Evolutionary conservation across 768 basidiomycete species (phyloP), one percentile per base, ranked within the genome.

Genomic region (Boletus bicolor): DNA sequence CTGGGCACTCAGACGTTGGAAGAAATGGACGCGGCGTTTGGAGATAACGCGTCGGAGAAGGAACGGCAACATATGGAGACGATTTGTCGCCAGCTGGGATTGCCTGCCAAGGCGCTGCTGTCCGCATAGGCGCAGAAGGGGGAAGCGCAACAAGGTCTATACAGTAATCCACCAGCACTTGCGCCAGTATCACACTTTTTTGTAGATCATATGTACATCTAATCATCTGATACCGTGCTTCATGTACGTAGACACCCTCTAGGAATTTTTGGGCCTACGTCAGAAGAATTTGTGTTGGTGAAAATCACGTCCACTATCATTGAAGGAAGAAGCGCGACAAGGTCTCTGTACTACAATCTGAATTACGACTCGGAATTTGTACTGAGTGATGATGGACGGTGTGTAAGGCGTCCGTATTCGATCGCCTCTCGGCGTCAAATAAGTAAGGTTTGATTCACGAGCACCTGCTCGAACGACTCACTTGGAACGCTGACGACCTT

Each of bases 11-110:
- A 73, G 71, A 71, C 71, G 1, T 48, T 71, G 48, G 70, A 71
- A 51, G 70, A 73, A 38, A 73, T 71, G 71, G 64, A 71, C 32
- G 64, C 60, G 3, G 66, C 64, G 15, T 71, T 71, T 57, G 71
- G 69, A 8, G 71, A 71, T 17, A 60, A 62, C 12, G 53, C 65
- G 44, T 57, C 68, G 10, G 69, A 67, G 1, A 57, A 59, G 46
- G 67, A 68, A 49, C 66, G 57, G 6, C 55, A 68, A 17, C 69
- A 53, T 15, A 66, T 69, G 71, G 58, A 55, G 24, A 41, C n/a
- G 26, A 69, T 71, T 38, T 68, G 64, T 48, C 62, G 59, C 15
- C 57, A 69, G 19, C 61, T 73, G 28, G 70, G 69, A 7, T 56
- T 71, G 28, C 71, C 71, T 14, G 19, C 38, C 14, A 61, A 54